Evolutionary conservation across 345 rosid genomes (phyloP).

Genomic region (Ceriops decandra): DNA sequence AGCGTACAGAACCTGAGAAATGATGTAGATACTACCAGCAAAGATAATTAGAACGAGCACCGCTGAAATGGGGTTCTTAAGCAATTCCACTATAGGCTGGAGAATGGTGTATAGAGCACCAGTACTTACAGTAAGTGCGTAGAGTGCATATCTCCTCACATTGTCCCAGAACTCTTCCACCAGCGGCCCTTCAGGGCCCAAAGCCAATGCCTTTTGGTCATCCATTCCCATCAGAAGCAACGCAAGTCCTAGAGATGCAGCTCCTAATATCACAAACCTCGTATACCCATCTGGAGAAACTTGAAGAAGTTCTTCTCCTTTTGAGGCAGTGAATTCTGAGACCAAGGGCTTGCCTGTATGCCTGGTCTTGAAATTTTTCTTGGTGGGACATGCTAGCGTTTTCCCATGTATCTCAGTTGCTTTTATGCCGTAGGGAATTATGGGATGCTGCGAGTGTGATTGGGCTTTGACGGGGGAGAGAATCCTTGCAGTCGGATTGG

Average conservation of each 20-base stretch:
- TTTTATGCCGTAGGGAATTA: too few relatives aligned
- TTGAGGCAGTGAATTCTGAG: constrained; percentile 9
- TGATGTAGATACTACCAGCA: constrained; percentile 56
- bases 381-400: too few relatives aligned
- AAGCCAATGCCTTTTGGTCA: constrained; percentile 61
- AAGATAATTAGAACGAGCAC: constrained; percentile 55
- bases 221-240: constrained; percentile 48
- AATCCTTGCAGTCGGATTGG: constrained; percentile 11
- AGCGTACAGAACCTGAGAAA: constrained; percentile 76
- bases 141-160: constrained; percentile 88
- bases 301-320: constrained; percentile 12
- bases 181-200: constrained; percentile 90
- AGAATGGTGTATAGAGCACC: constrained; percentile 76
- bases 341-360: neutral
- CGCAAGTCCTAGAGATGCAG: constrained; percentile 49
- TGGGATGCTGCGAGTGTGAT: neutral
- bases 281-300: constrained; percentile 25
- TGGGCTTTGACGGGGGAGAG: constrained; percentile 6
- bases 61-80: constrained; percentile 85
- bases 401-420: neutral
- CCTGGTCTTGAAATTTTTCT: neutral
- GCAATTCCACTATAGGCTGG: constrained; percentile 58
- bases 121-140: constrained; percentile 87
- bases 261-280: constrained; percentile 47
- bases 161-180: constrained; percentile 97